phyloP scores from a whole-genome alignment of 306 rosid species.

The Prosopis cineraria region DNA sequence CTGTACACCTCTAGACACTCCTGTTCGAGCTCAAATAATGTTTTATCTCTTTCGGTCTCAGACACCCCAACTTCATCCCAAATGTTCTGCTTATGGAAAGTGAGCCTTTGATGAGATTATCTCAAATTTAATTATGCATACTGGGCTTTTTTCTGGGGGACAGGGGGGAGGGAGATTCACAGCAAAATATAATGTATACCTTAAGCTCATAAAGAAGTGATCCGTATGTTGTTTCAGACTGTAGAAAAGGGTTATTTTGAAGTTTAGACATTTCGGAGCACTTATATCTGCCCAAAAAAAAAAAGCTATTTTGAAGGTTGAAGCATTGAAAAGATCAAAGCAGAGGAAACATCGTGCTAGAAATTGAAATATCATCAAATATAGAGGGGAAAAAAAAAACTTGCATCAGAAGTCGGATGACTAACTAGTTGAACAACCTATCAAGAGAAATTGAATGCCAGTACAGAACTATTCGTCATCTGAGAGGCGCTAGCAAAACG shows the following conservation, averaged over 20 bases:
- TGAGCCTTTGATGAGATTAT: slow-evolving; percentile 3
- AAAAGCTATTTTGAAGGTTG: background rate
- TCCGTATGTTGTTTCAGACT: slow-evolving; percentile 86
- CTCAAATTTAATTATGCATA: background rate
- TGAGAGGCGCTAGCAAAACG: background rate
- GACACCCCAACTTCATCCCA: slow-evolving; percentile 97
- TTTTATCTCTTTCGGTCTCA: slow-evolving; percentile 77
- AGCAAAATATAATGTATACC: slow-evolving; percentile 42
- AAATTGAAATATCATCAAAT: background rate
- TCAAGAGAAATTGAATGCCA: slow-evolving; percentile 1
- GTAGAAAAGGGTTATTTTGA: slow-evolving; percentile 68
- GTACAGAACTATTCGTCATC: background rate
- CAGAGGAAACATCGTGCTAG: background rate
- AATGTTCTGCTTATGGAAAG: slow-evolving; percentile 58
- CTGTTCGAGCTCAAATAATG: slow-evolving; percentile 89
- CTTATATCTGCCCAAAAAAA: slow-evolving; percentile 46
- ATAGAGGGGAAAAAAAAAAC: slow-evolving; percentile 19
- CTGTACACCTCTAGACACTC: slow-evolving; percentile 92
- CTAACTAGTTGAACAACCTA: background rate
- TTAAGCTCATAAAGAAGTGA: slow-evolving; percentile 89
- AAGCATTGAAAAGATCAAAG: slow-evolving; percentile 6
- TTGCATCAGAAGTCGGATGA: background rate
- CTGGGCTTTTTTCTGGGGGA: background rate
- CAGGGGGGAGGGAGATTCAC: background rate
- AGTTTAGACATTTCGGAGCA: slow-evolving; percentile 53